phyloP scores from a whole-genome alignment of 2,329 filamentous ascomycete species.

The Teratosphaeria destructans region DNA sequence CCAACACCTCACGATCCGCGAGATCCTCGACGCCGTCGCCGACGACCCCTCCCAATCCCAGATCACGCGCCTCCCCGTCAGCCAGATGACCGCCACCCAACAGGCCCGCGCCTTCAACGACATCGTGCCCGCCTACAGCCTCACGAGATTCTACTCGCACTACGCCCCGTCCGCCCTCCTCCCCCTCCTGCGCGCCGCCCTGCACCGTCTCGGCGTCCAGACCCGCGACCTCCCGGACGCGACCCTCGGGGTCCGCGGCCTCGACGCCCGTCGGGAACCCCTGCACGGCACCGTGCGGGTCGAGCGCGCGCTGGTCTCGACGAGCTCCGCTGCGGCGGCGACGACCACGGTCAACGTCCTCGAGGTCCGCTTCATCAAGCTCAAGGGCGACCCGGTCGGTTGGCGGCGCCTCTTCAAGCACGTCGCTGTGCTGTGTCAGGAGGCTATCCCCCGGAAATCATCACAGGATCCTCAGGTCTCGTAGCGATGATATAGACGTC shows the following conservation, averaged over 20 bases:
- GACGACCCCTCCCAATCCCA: slow-evolving; percentile 79
- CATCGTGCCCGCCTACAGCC: slow-evolving; percentile 75
- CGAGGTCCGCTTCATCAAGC: slow-evolving; percentile 85
- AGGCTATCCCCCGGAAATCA: slow-evolving; percentile 48
- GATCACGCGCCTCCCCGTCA: slow-evolving; percentile 51
- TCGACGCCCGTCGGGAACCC: slow-evolving; percentile 61
- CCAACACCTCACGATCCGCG: slow-evolving; percentile 21
- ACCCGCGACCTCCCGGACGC: slow-evolving; percentile 38
- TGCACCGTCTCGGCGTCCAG: slow-evolving; percentile 78
- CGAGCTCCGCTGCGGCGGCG: slow-evolving; percentile 21
- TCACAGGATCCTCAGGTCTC: background rate
- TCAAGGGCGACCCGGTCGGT: slow-evolving; percentile 90
- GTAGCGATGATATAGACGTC: background rate
- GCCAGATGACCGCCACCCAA: slow-evolving; percentile 79
- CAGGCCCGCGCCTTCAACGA: slow-evolving; percentile 80
- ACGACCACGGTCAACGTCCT: slow-evolving; percentile 46
- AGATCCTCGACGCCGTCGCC: slow-evolving; percentile 53
- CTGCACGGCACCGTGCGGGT: slow-evolving; percentile 67
- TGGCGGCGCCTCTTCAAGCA: slow-evolving; percentile 97
- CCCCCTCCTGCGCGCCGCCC: slow-evolving; percentile 66
- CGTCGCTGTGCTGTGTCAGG: slow-evolving; percentile 76
- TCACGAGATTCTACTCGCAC: slow-evolving; percentile 86
- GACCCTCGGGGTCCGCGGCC: slow-evolving; percentile 59
- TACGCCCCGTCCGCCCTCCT: slow-evolving; percentile 66
- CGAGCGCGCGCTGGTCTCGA: slow-evolving; percentile 50